phyloP scores from a whole-genome alignment of 139 green algal genomes.

The Monoraphidium neglectum region DNA sequence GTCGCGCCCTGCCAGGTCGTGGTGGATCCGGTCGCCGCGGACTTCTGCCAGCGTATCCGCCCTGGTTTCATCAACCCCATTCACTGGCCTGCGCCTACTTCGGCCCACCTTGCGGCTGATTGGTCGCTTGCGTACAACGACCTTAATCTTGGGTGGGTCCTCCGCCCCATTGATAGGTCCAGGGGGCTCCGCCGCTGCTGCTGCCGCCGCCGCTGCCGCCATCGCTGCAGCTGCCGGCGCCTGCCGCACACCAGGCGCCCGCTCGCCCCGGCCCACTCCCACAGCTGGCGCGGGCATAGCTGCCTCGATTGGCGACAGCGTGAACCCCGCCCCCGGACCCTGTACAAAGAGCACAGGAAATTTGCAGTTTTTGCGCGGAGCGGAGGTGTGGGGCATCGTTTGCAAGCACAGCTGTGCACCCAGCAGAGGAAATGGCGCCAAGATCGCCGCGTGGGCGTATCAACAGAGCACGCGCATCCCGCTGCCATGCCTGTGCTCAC shows the following conservation, averaged over 20 bases:
- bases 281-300: conserved; percentile 33
- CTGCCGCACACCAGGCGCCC: too few relatives aligned
- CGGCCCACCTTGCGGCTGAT: conserved; percentile 86
- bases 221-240: conserved; percentile 7
- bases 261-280: too few relatives aligned
- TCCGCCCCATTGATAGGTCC: not conserved
- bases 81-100: too few relatives aligned
- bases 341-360: not conserved
- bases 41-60: too few relatives aligned
- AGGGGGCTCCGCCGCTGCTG: not conserved
- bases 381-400: not conserved
- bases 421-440: not conserved
- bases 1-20: too few relatives aligned
- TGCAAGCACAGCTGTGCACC: not conserved
- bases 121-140: conserved; percentile 94
- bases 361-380: not conserved
- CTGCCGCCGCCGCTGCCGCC: not conserved
- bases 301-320: conserved; percentile 8
- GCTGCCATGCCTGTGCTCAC: conserved; percentile 3
- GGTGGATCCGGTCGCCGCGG: too few relatives aligned
- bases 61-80: too few relatives aligned
- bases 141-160: conserved; percentile 77
- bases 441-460: too few relatives aligned
- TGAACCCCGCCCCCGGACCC: not conserved
- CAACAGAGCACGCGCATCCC: conserved; percentile 23